phyloP scores from a whole-genome alignment of 805 yeast genomes.

The Cyberlindnera nakhonratchasimensis region DNA sequence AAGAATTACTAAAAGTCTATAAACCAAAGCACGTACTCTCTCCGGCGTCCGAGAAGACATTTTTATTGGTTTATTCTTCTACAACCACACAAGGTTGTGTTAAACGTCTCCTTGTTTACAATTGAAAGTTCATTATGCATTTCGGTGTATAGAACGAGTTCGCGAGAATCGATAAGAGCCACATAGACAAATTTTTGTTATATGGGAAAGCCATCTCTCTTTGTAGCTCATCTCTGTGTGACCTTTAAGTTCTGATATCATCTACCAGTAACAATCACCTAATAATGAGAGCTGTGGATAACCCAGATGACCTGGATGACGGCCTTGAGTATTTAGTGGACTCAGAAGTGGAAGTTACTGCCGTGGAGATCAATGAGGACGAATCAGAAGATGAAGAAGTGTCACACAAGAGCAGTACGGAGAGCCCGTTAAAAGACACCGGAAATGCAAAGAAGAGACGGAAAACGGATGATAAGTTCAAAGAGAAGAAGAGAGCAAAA shows the following conservation, averaged over 20 bases:
- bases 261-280: too few relatives aligned
- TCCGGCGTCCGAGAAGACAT: slow-evolving; percentile 10
- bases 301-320: slow-evolving; percentile 70
- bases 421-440: neutral
- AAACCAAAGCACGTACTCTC: slow-evolving; percentile 7
- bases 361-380: slow-evolving; percentile 31
- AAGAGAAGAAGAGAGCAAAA: slow-evolving; percentile 61
- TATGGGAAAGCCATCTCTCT: neutral
- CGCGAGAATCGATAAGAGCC: slow-evolving; percentile 4
- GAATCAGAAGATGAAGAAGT: slow-evolving; percentile 27
- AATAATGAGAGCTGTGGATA: slow-evolving; percentile 10
- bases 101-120: too few relatives aligned
- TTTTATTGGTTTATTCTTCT: too few relatives aligned
- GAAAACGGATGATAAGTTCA: slow-evolving; percentile 42
- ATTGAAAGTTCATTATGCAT: neutral
- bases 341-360: slow-evolving; percentile 37
- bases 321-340: slow-evolving; percentile 62
- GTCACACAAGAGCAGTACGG: slow-evolving; percentile 1
- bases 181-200: slow-evolving; percentile 1
- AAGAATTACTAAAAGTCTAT: neutral
- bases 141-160: slow-evolving; percentile 4
- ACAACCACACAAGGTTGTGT: too few relatives aligned
- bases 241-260: too few relatives aligned
- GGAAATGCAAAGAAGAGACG: slow-evolving; percentile 22
- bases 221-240: neutral